Evolutionary conservation across 1,284 basidiomycete species (phyloP).

Genomic region (Ganoderma sp.): DNA sequence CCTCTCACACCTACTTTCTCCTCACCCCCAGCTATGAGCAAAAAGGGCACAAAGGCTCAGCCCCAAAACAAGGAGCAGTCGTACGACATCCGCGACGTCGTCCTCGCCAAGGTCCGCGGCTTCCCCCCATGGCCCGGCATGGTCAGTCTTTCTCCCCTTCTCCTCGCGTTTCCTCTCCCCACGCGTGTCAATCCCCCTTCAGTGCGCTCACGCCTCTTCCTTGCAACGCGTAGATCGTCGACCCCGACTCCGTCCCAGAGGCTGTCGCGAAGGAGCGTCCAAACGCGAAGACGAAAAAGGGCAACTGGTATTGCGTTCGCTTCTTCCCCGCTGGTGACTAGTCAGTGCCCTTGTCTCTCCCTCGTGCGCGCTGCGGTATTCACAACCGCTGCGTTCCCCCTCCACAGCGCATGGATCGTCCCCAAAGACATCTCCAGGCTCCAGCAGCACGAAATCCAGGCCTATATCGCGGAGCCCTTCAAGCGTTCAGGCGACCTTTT

Average conservation of each 20-base stretch:
- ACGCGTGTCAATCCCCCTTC: conserved; percentile 6
- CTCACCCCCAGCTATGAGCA: conserved; percentile 52
- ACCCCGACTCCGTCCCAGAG: conserved; percentile 67
- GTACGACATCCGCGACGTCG: conserved; percentile 76
- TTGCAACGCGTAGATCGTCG: conserved; percentile 65
- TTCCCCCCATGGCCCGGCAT: conserved; percentile 93
- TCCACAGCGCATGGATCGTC: conserved; percentile 81
- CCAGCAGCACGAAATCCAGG: conserved; percentile 81
- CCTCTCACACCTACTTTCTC: conserved; percentile 23
- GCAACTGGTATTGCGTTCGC: conserved; percentile 76
- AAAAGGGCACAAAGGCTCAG: conserved; percentile 55
- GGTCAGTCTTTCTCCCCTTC: conserved; percentile 53
- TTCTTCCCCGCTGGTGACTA: conserved; percentile 94
- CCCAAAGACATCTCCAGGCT: conserved; percentile 85
- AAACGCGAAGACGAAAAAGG: conserved; percentile 61
- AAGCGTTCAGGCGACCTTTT: conserved; percentile 82
- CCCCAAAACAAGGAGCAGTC: conserved; percentile 48
- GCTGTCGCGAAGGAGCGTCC: conserved; percentile 74
- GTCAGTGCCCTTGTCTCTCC: conserved; percentile 57
- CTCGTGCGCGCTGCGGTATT: conserved; percentile 12
- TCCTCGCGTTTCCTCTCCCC: conserved; percentile 30
- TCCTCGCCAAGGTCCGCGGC: conserved; percentile 92
- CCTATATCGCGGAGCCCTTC: conserved; percentile 76
- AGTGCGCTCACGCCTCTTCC: conserved; percentile 16
- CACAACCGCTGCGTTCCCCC: background rate